Base-by-base conservation (phyloP, 352 stramenopile species). In the Albugo candida region DNA sequence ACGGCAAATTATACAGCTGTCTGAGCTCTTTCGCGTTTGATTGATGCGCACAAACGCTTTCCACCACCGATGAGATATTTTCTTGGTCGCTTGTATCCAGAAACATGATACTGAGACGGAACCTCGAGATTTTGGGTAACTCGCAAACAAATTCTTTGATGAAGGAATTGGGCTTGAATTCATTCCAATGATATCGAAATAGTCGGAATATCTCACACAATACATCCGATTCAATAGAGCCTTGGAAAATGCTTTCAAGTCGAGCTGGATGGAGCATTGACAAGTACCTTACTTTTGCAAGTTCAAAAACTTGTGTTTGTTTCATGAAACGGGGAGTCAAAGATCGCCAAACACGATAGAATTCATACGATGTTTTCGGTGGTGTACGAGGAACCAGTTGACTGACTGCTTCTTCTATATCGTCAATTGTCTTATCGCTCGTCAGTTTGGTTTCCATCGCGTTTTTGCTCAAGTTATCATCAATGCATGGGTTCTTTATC, bases 101-200 rank as follows among this genome's bases (percentile, higher is more conserved):
- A 14, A 92, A 76, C 73, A 88, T 81, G 37, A 85, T 53, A 0
- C 63, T 69, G 73, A 92, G 83, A 52, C 63, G 65, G 51, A 92
- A 86, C 21, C 79, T 70, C 0, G 71, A 67, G 10, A 88, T 64
- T 2, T 61, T 63, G 0, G 64, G 49, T 18, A 88, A 48, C 16
- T 67, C 38, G 0, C 41, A 41, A 11, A 65, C 55, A 41, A 83
- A 64, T 17, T 57, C 53, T 11, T 71, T 20, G 19, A 63, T 55
- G 34, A 81, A 70, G 6, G 21, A 24, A 1, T 41, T 19, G 27
- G 48, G 53, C 5, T 47, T 31, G 20, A 14, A 50, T 35, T 73
- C 49, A 41, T 76, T 70, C 1, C 31, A 47, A 4, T 47, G 36
- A 31, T 31, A 31, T 18, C 46, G 47, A 20, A 71, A 52, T 11